Evolutionary conservation across 1,284 basidiomycete genomes (phyloP).

Genomic region (Tilletia walkeri): DNA sequence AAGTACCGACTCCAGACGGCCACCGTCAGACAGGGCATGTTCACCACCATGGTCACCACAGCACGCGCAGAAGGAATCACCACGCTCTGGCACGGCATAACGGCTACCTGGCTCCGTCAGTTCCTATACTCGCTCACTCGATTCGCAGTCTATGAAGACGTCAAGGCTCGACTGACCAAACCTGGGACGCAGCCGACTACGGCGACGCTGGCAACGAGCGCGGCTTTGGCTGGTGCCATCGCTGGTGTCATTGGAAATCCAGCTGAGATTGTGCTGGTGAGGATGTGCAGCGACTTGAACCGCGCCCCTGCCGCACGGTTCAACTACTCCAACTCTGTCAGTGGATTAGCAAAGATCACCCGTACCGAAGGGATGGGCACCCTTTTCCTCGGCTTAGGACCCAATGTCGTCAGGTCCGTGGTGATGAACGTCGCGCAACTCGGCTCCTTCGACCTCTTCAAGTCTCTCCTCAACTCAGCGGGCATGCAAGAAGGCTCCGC

Average conservation of each 20-base stretch:
- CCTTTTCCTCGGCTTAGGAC: conserved; percentile 59
- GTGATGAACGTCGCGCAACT: conserved; percentile 60
- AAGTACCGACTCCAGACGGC: conserved; percentile 30
- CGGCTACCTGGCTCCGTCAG: conserved; percentile 27
- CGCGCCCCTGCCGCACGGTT: conserved; percentile 43
- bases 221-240: conserved; percentile 22
- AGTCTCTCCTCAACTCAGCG: conserved; percentile 56
- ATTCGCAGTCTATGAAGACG: conserved; percentile 26
- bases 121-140: conserved; percentile 27
- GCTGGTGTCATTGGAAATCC: conserved; percentile 21
- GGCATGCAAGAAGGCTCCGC: conserved; percentile 58
- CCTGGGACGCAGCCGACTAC: conserved; percentile 13
- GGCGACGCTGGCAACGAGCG: conserved; percentile 21
- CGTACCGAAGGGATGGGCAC: conserved; percentile 58
- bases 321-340: conserved; percentile 57
- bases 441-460: conserved; percentile 61
- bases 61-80: conserved; percentile 22
- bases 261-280: conserved; percentile 61
- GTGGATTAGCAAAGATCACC: conserved; percentile 59
- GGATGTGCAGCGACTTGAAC: conserved; percentile 58
- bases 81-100: conserved; percentile 27
- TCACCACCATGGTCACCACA: conserved; percentile 21
- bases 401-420: conserved; percentile 61
- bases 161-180: conserved; percentile 11
- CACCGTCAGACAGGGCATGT: conserved; percentile 24